Conservation (phyloP, 345 rosid species). For the Boechera divaricarpa region DNA sequence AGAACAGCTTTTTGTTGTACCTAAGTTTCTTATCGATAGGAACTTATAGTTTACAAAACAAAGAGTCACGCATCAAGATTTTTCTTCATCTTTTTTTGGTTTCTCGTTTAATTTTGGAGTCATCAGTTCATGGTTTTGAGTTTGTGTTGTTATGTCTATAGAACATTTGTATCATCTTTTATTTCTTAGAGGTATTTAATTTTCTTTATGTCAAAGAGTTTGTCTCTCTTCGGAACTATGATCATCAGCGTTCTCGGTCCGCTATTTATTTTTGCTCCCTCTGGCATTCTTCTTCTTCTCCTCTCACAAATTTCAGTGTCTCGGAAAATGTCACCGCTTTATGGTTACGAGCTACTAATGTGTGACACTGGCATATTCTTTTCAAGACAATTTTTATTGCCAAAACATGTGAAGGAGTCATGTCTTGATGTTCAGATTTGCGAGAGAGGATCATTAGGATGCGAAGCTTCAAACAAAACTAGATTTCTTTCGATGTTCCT, state of each 20-base stretch:
- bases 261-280: background rate
- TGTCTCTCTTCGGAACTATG: background rate
- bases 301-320: background rate
- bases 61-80: slow-evolving; percentile 13
- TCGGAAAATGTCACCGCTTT: no score
- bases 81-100: slow-evolving; percentile 18
- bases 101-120: slow-evolving; percentile 38
- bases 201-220: slow-evolving; percentile 11
- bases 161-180: slow-evolving; percentile 38
- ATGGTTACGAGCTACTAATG: background rate
- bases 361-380: background rate
- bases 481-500: background rate
- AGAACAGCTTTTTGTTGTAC: slow-evolving; percentile 43
- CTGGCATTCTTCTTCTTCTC: background rate
- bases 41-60: slow-evolving; percentile 36
- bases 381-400: background rate
- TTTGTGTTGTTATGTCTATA: slow-evolving; percentile 39
- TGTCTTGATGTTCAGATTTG: background rate
- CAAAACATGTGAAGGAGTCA: background rate
- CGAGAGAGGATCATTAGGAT: background rate
- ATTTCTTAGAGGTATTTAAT: slow-evolving; percentile 15
- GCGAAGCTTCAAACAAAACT: background rate
- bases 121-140: slow-evolving; percentile 39
- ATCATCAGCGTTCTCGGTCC: background rate
- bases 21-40: slow-evolving; percentile 38